Percentiles rank a stretch among this genome's conserved stretches.
Evolutionary conservation across 352 stramenopile genomes (phyloP).

Genomic region (Phytophthora fragariae): DNA sequence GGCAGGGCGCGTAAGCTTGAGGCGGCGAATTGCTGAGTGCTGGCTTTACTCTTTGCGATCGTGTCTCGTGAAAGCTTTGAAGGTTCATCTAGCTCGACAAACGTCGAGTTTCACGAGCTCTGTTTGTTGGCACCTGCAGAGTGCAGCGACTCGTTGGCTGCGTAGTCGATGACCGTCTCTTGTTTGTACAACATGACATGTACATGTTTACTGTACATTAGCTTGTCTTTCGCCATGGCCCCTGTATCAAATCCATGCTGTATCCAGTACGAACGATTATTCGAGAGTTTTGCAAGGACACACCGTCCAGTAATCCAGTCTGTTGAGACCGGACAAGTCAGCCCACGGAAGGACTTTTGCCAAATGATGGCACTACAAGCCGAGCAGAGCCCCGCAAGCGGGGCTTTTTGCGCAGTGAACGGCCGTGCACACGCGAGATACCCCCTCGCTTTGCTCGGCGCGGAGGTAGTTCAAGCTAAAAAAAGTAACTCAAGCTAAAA

Average conservation of each 20-base stretch:
- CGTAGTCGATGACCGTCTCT: conserved; percentile 11
- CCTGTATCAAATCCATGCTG: neutral
- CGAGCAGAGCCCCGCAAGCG: no score
- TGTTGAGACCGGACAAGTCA: neutral
- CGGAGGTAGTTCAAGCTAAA: no score
- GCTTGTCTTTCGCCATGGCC: neutral
- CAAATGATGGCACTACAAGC: no score
- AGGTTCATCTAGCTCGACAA: neutral
- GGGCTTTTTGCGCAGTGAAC: no score
- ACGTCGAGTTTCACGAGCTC: neutral
- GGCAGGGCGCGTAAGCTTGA: conserved; percentile 37
- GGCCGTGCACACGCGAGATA: no score
- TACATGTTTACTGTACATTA: no score
- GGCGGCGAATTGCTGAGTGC: conserved; percentile 44
- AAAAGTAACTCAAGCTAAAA: no score
- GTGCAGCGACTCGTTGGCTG: conserved; percentile 10
- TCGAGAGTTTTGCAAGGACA: neutral
- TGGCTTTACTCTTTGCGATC: neutral
- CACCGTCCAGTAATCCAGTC: neutral
- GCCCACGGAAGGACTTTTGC: neutral
- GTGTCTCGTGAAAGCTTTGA: conserved; percentile 11
- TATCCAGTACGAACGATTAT: neutral
- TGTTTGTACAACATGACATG: neutral
- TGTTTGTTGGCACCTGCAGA: neutral
- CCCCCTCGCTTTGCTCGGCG: no score